Evolutionary conservation across 371 early-diverging fungal genomes (phyloP).

Genomic region (Synchytrium microbalum): DNA sequence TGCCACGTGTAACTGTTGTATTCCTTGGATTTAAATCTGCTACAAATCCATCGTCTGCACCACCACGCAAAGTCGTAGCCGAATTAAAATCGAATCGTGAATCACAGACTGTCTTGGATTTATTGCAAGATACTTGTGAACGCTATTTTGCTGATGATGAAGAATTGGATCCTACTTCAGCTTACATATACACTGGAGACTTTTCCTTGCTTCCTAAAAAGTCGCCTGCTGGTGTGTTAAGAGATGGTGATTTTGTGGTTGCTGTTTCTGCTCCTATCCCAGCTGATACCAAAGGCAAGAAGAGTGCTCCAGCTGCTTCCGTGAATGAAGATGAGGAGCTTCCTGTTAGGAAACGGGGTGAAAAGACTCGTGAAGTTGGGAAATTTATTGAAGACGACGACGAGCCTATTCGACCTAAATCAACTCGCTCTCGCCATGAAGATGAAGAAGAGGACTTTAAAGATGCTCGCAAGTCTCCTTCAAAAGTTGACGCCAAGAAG

Average conservation of each 20-base stretch:
- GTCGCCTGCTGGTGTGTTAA: conserved; percentile 13
- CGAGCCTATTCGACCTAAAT: too few species aligned
- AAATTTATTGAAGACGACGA: too few species aligned
- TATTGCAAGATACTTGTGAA: neutral
- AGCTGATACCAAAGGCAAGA: too few species aligned
- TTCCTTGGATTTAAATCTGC: conserved; percentile 10
- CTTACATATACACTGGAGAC: conserved; percentile 15
- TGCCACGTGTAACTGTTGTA: conserved; percentile 10
- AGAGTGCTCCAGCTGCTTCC: too few species aligned
- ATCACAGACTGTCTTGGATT: conserved; percentile 1
- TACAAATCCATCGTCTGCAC: neutral
- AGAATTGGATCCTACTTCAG: conserved; percentile 12
- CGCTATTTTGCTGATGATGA: conserved; percentile 17
- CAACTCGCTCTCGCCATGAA: too few species aligned
- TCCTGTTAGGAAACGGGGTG: too few species aligned
- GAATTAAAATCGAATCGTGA: neutral
- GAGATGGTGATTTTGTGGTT: conserved; percentile 21
- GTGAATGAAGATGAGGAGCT: too few species aligned
- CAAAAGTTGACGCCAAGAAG: too few species aligned
- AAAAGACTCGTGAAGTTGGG: too few species aligned
- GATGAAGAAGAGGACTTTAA: too few species aligned
- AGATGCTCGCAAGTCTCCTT: too few species aligned
- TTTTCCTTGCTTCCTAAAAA: conserved; percentile 11
- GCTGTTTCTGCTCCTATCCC: conserved; percentile 7
- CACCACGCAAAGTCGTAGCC: neutral